Conservation (phyloP, 2,329 filamentous ascomycete genomes). For the Aspergillus caelatus region DNA sequence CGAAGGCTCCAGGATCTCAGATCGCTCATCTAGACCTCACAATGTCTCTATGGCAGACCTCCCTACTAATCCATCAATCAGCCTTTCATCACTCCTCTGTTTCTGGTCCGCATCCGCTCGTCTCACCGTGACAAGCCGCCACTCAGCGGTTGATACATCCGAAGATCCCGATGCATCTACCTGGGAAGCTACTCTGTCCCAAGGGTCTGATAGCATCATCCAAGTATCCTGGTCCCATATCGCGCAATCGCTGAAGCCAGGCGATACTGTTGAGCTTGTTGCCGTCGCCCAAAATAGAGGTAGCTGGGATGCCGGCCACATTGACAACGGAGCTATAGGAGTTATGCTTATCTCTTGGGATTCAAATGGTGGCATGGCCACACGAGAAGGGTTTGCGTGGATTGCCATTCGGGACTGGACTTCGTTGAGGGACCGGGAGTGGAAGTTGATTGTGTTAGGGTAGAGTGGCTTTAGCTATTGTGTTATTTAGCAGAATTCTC, state of each 20-base stretch:
- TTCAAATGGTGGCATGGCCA: not conserved
- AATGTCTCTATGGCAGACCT: not conserved
- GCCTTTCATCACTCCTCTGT: not conserved
- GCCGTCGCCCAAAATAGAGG: not conserved
- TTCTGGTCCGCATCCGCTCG: not conserved
- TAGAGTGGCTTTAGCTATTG: not conserved
- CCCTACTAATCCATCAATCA: not conserved
- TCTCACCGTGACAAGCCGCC: not conserved
- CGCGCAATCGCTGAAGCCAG: not conserved
- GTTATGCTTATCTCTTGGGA: not conserved
- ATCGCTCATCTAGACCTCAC: not conserved
- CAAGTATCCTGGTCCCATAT: not conserved
- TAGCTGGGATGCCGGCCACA: not conserved
- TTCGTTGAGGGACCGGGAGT: not conserved
- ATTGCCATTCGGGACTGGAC: constrained; percentile 2
- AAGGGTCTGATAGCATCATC: not conserved
- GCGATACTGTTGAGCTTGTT: not conserved
- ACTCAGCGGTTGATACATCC: not conserved
- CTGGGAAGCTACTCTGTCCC: not conserved
- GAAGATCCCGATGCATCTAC: not conserved
- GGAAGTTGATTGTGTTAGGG: not conserved
- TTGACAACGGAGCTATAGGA: not conserved
- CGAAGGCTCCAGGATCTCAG: not conserved
- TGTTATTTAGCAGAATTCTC: too few relatives aligned
- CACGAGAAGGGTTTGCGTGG: not conserved